These are phyloP conservation scores for Mucor velutinosus DNA, from an alignment of 371 early-diverging fungal species.

Conservation along the genomic window DNA sequence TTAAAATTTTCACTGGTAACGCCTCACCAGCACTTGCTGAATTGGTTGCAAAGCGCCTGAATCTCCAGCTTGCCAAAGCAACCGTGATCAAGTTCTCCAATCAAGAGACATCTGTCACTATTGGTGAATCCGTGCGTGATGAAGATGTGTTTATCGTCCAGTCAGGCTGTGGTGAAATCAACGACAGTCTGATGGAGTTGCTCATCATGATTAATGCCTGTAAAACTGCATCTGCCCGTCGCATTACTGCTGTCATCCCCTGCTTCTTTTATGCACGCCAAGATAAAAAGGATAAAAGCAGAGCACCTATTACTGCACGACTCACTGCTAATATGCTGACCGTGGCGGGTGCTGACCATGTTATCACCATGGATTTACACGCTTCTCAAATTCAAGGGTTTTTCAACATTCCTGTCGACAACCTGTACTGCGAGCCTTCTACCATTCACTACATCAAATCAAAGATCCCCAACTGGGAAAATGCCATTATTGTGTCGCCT, in stretches of 20 bases:
- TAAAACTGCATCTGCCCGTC: slow-evolving; percentile 92
- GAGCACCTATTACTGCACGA: slow-evolving; percentile 93
- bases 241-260: slow-evolving; percentile 96
- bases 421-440: slow-evolving; percentile 92
- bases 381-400: slow-evolving; percentile 98
- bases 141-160: slow-evolving; percentile 92
- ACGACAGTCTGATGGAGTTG: slow-evolving; percentile 95
- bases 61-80: slow-evolving; percentile 88
- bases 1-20: slow-evolving; percentile 97
- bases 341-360: slow-evolving; percentile 95
- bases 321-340: slow-evolving; percentile 95
- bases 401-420: slow-evolving; percentile 97
- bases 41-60: slow-evolving; percentile 87
- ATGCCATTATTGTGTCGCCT: slow-evolving; percentile 93
- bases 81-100: slow-evolving; percentile 94
- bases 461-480: slow-evolving; percentile 79
- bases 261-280: slow-evolving; percentile 98
- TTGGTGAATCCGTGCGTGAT: slow-evolving; percentile 96
- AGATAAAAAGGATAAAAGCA: slow-evolving; percentile 94
- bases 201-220: slow-evolving; percentile 96
- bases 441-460: slow-evolving; percentile 90
- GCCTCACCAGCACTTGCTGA: slow-evolving; percentile 93
- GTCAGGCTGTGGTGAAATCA: slow-evolving; percentile 89
- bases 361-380: slow-evolving; percentile 98
- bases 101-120: slow-evolving; percentile 95